Evolutionary conservation across 2,329 filamentous ascomycete species (phyloP).

Genomic region (Aphanocladium album): DNA sequence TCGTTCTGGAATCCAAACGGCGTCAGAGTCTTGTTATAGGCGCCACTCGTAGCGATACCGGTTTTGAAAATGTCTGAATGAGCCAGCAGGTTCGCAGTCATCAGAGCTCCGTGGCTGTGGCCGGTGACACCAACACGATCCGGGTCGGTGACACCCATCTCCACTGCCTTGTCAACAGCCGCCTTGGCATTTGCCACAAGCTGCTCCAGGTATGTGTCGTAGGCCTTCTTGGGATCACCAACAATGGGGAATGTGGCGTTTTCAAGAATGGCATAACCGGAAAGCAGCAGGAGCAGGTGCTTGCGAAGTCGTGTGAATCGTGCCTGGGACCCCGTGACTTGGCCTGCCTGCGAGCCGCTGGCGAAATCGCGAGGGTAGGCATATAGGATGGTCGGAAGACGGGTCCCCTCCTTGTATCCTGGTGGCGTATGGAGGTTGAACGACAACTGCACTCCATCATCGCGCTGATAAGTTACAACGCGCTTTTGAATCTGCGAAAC

Average conservation of each 20-base stretch:
- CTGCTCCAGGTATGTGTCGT: slow-evolving; percentile 9
- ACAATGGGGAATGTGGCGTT: slow-evolving; percentile 7
- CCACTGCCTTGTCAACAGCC: slow-evolving; percentile 50
- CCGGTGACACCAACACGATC: slow-evolving; percentile 6
- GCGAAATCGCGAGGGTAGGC: slow-evolving; percentile 9
- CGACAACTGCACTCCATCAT: slow-evolving; percentile 4
- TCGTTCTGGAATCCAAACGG: slow-evolving; percentile 11
- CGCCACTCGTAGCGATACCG: slow-evolving; percentile 6
- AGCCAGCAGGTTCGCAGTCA: slow-evolving; percentile 6
- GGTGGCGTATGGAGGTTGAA: slow-evolving; percentile 8
- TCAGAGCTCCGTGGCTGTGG: slow-evolving; percentile 10
- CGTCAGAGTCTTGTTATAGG: slow-evolving; percentile 11
- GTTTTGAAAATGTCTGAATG: slow-evolving; percentile 6
- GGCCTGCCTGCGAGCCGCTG: not conserved
- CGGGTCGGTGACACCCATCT: slow-evolving; percentile 43
- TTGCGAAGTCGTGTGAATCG: slow-evolving; percentile 1
- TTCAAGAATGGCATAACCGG: slow-evolving; percentile 5
- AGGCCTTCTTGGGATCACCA: slow-evolving; percentile 6
- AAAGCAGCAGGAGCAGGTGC: slow-evolving; percentile 2
- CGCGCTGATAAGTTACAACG: slow-evolving; percentile 5
- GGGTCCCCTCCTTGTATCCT: slow-evolving; percentile 6
- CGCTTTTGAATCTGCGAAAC: slow-evolving; percentile 45
- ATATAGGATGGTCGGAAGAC: slow-evolving; percentile 6
- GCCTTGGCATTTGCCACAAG: slow-evolving; percentile 6
- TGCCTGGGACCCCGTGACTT: slow-evolving; percentile 3